Evolutionary conservation across 306 rosid genomes (phyloP).

Genomic region (Cyamopsis tetragonoloba): DNA sequence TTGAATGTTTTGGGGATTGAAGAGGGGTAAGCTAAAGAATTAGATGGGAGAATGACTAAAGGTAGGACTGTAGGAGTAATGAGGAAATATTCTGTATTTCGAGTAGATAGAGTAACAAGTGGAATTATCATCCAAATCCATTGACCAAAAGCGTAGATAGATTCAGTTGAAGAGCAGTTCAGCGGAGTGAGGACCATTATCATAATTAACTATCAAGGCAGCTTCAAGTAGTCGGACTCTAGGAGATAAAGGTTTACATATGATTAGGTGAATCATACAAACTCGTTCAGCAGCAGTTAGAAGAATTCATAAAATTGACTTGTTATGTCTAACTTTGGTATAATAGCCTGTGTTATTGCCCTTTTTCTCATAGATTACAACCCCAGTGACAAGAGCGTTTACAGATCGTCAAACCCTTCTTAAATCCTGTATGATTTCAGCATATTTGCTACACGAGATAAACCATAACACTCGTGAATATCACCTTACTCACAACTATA

Average conservation of each 20-base stretch:
- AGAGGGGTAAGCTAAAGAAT: not conserved
- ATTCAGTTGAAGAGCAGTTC: not conserved
- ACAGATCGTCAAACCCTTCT: not conserved
- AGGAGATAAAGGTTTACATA: not conserved
- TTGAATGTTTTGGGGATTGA: not conserved
- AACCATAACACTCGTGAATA: not conserved
- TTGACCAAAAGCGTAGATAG: not conserved
- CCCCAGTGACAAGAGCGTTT: not conserved
- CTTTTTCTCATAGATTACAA: not conserved
- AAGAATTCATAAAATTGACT: not conserved
- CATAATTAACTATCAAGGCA: not conserved
- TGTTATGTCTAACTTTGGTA: not conserved
- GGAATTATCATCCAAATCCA: not conserved
- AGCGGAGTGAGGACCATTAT: not conserved
- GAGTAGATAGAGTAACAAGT: not conserved
- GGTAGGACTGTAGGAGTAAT: no score
- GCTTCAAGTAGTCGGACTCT: conserved; percentile 5
- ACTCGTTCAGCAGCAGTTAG: not conserved
- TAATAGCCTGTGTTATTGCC: not conserved
- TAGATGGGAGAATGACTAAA: no score
- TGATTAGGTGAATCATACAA: not conserved
- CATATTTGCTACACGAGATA: not conserved
- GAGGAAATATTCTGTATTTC: not conserved
- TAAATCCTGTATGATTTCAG: not conserved
- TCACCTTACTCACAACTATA: not conserved